Evolutionary conservation across 148 eudicot genomes (phyloP).

Genomic region (Chenopodium formosanum): DNA sequence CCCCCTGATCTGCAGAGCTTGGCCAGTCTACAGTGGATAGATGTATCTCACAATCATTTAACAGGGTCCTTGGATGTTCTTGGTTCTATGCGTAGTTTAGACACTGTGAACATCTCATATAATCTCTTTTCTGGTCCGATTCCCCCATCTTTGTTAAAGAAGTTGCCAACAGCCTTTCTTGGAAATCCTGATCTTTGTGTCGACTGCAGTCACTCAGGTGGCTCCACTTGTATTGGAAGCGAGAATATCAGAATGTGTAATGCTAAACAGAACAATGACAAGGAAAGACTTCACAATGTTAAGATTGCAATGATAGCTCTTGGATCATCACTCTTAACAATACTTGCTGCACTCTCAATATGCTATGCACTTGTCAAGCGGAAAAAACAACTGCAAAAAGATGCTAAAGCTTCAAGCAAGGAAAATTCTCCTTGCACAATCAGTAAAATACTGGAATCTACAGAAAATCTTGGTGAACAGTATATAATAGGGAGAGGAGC

Average conservation of each 20-base stretch:
- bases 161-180: constrained; percentile 41
- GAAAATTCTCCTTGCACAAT: constrained; percentile 47
- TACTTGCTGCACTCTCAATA: constrained; percentile 35
- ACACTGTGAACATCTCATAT: constrained; percentile 49
- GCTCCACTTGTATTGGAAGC: constrained; percentile 28
- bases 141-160: constrained; percentile 40
- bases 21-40: constrained; percentile 46
- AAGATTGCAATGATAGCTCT: constrained; percentile 44
- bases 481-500: constrained; percentile 81
- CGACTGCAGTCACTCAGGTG: constrained; percentile 28
- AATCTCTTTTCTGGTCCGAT: constrained; percentile 64
- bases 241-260: constrained; percentile 37
- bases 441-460: constrained; percentile 52
- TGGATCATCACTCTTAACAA: constrained; percentile 39
- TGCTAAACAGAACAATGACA: constrained; percentile 15
- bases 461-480: constrained; percentile 54
- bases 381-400: constrained; percentile 26
- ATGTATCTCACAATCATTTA: constrained; percentile 58
- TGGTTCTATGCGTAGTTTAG: constrained; percentile 35
- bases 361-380: constrained; percentile 24
- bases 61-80: constrained; percentile 51
- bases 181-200: constrained; percentile 60
- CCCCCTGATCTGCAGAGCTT: constrained; percentile 45
- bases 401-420: constrained; percentile 34
- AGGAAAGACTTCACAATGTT: constrained; percentile 22